phyloP scores from a whole-genome alignment of 208 protist species.

The Acanthamoeba quina region DNA sequence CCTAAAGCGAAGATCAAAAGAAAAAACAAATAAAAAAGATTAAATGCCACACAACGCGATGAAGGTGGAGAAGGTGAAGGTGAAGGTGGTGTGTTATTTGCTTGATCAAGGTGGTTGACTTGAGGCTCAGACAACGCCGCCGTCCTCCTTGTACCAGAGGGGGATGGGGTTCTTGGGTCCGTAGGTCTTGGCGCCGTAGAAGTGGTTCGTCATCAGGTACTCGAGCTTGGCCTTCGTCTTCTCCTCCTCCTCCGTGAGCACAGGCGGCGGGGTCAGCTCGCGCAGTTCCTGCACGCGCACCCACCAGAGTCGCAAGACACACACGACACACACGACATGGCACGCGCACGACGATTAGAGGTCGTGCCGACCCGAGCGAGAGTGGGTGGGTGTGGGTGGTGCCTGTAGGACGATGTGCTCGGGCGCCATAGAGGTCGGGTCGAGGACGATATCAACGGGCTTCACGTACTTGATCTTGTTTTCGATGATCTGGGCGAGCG shows the following conservation, averaged over 20 bases:
- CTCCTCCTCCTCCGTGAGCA: constrained; percentile 28
- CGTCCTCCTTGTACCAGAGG: constrained; percentile 54
- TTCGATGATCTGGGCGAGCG: not conserved
- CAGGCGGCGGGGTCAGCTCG: constrained; percentile 35
- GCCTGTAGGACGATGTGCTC: constrained; percentile 35
- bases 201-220: not conserved
- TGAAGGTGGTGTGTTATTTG: not conserved
- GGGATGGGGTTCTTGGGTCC: constrained; percentile 45
- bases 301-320: not conserved
- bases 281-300: not conserved
- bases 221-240: constrained; percentile 31
- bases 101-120: not conserved
- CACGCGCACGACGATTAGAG: not conserved
- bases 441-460: constrained; percentile 18
- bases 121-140: not conserved
- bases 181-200: constrained; percentile 37
- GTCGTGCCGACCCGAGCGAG: not conserved
- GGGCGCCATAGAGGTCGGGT: not conserved
- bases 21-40: not conserved
- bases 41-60: not conserved
- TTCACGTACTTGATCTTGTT: constrained; percentile 59
- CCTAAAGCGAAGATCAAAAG: not conserved
- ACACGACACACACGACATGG: not conserved
- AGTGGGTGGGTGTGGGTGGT: not conserved
- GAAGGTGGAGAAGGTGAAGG: not conserved